Evolutionary conservation across 345 rosid genomes (phyloP).

Genomic region (Murraya koenigii): DNA sequence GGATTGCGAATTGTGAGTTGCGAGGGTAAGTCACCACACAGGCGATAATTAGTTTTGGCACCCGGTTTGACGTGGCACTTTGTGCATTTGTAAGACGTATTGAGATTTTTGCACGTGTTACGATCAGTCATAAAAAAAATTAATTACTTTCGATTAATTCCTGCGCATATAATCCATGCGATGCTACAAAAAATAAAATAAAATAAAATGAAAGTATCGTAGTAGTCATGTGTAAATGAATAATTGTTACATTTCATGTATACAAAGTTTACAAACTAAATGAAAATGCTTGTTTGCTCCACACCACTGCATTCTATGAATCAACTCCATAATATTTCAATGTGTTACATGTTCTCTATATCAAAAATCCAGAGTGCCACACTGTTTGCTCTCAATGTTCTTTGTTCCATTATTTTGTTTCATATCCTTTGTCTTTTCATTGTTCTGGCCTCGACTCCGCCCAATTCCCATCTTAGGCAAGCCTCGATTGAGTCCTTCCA

Average conservation of each 20-base stretch:
- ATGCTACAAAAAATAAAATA: not conserved
- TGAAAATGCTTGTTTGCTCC: not conserved
- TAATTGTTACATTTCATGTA: not conserved
- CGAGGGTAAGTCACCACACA: not conserved
- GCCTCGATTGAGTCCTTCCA: constrained; percentile 87
- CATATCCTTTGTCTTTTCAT: constrained; percentile 35
- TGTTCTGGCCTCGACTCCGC: constrained; percentile 43
- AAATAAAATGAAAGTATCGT: too few relatives aligned
- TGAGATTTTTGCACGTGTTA: not conserved
- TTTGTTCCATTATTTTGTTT: constrained; percentile 26
- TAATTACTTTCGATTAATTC: not conserved
- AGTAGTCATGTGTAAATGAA: not conserved
- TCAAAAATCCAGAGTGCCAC: constrained; percentile 80
- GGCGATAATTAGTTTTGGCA: not conserved
- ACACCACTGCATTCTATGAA: not conserved
- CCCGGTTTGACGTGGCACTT: not conserved
- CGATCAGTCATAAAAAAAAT: not conserved
- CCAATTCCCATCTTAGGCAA: constrained; percentile 89
- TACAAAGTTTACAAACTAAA: too few relatives aligned
- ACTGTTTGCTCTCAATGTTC: constrained; percentile 67
- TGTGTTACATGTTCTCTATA: not conserved
- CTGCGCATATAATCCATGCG: not conserved
- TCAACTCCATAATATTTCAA: not conserved
- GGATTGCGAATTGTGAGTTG: not conserved
- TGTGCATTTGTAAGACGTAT: not conserved